A percentile compares a stretch with the other conserved stretches of the same genome.
Conservation (phyloP, 2,329 filamentous ascomycete species). For the Rosellinia necatrix region DNA sequence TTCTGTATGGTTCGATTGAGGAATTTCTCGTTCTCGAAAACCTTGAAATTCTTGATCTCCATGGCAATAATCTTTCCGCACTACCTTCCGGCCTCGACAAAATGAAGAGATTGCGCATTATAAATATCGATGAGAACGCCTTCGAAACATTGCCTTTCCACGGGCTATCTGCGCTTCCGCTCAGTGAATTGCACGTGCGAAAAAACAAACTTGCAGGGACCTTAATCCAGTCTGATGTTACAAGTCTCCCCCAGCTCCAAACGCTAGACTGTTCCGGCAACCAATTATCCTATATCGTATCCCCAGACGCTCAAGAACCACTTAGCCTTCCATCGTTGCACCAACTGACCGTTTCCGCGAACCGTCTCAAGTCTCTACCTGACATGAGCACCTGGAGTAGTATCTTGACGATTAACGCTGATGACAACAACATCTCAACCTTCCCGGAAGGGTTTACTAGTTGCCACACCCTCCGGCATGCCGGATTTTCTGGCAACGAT, state of each 20-base stretch:
- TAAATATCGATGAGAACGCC: conserved; percentile 82
- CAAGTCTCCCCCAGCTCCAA: conserved; percentile 67
- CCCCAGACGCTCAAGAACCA: conserved; percentile 42
- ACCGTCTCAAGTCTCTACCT: conserved; percentile 75
- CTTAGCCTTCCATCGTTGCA: conserved; percentile 74
- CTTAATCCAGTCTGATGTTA: conserved; percentile 68
- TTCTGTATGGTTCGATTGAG: conserved; percentile 70
- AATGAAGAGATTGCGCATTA: conserved; percentile 69
- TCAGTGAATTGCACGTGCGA: conserved; percentile 74
- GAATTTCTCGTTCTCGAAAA: conserved; percentile 66
- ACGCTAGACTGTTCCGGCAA: conserved; percentile 80
- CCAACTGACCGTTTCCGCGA: conserved; percentile 77
- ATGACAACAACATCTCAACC: conserved; percentile 77
- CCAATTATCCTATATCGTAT: conserved; percentile 62
- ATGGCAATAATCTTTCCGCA: conserved; percentile 75
- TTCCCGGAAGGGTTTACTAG: conserved; percentile 77
- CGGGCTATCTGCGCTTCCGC: conserved; percentile 66
- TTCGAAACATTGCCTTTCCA: conserved; percentile 74
- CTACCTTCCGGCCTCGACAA: conserved; percentile 71
- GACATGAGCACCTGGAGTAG: conserved; percentile 74
- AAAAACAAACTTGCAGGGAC: conserved; percentile 79
- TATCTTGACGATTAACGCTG: conserved; percentile 73
- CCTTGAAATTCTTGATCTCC: conserved; percentile 81
- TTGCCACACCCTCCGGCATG: conserved; percentile 71
- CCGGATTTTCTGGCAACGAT: conserved; percentile 85